Percentiles rank a stretch among this genome's conserved stretches.
These are phyloP conservation scores for Plasmodium gallinaceum DNA, from an alignment of 169 alveolate species.

Conservation along the genomic window DNA sequence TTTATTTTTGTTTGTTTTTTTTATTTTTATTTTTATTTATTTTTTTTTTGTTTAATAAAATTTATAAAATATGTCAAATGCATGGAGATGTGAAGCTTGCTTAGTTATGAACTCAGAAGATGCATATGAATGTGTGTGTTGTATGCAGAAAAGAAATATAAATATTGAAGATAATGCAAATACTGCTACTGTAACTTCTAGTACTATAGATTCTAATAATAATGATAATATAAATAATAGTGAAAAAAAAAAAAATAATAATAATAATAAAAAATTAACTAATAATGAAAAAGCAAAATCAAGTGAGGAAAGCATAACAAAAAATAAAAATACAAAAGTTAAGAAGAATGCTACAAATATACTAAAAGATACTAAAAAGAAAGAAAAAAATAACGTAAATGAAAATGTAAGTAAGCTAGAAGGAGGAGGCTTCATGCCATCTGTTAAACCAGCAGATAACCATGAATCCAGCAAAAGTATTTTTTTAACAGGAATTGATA, in stretches of 20 bases:
- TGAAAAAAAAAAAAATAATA: neutral
- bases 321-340: slow-evolving; percentile 13
- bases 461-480: slow-evolving; percentile 12
- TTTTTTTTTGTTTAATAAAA: neutral
- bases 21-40: neutral
- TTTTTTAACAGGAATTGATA: slow-evolving; percentile 6
- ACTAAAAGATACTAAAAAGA: slow-evolving; percentile 8
- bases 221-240: neutral
- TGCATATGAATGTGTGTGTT: slow-evolving; percentile 45
- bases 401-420: neutral
- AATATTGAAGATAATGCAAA: neutral
- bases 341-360: slow-evolving; percentile 24
- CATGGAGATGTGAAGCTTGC: slow-evolving; percentile 65
- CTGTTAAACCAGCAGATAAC: slow-evolving; percentile 18
- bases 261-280: neutral
- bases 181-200: neutral
- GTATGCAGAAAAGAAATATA: slow-evolving; percentile 52
- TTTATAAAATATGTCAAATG: slow-evolving; percentile 26
- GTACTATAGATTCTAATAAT: neutral
- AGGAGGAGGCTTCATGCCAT: slow-evolving; percentile 67
- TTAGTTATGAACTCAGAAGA: slow-evolving; percentile 46
- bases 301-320: slow-evolving; percentile 20
- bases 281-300: slow-evolving; percentile 14
- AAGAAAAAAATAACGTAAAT: slow-evolving; percentile 10
- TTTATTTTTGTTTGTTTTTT: neutral